Evolutionary conservation across 1,284 basidiomycete species (phyloP).

Genomic region (Apiotrichum domesticum): DNA sequence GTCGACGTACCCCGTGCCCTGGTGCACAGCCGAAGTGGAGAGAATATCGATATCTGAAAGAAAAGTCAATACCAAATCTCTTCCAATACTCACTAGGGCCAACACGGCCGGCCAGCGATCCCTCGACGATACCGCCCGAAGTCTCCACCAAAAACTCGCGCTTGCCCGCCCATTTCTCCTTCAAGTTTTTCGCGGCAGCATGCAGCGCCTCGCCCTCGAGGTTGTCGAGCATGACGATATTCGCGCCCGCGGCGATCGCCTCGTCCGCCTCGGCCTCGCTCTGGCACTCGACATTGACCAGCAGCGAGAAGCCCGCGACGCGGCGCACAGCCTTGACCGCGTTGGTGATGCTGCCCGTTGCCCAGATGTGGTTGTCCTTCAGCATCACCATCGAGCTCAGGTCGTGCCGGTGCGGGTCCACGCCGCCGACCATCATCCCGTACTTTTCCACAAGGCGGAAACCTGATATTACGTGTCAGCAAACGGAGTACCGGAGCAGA

Average conservation of each 20-base stretch:
- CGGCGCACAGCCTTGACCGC: constrained; percentile 78
- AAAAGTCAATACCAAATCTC: too few relatives aligned
- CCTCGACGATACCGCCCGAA: constrained; percentile 85
- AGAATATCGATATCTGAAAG: constrained; percentile 94
- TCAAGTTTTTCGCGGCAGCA: constrained; percentile 62
- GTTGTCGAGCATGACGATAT: constrained; percentile 98
- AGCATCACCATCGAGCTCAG: constrained; percentile 99
- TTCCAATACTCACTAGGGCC: constrained; percentile 33
- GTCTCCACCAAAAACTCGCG: constrained; percentile 79
- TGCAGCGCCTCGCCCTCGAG: constrained; percentile 71
- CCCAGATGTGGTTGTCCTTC: constrained; percentile 99
- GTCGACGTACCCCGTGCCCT: constrained; percentile 77
- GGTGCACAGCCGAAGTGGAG: constrained; percentile 87
- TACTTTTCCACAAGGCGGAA: constrained; percentile 98
- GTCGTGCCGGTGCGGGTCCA: constrained; percentile 95
- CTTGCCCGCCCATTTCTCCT: constrained; percentile 57
- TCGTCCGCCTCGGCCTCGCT: constrained; percentile 86
- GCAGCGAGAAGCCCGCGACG: constrained; percentile 86
- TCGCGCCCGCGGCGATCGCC: constrained; percentile 91
- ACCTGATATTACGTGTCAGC: constrained; percentile 49
- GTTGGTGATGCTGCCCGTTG: constrained; percentile 76
- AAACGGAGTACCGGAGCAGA: too few relatives aligned
- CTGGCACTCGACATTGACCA: constrained; percentile 91
- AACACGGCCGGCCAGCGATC: constrained; percentile 50
- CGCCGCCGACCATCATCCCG: constrained; percentile 95